Base-by-base conservation (phyloP, 352 stramenopile genomes). In the Phytophthora sp. region DNA sequence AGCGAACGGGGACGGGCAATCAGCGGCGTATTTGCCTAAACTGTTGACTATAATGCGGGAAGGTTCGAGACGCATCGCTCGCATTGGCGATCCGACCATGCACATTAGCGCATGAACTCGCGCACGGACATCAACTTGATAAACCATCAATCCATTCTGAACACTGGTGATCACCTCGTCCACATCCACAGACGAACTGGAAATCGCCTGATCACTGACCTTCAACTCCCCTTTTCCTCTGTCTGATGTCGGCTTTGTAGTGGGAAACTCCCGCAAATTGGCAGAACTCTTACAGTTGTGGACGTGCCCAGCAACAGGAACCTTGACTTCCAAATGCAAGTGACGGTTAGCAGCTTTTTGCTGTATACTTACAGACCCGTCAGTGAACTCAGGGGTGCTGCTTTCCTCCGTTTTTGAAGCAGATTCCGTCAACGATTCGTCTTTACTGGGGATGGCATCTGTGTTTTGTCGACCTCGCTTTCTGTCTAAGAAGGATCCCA, bases 401-500 rank as follows among this genome's bases (percentile, higher is more conserved):
- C 18, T 33, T 54, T 71, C 54, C 20, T 68, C 59, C 21, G 71
- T 47, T 20, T 77, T 74, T 13, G 30, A 23, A 21, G 45, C 18
- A 5, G 18, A 24, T 15, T 39, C n/a, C 33, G 4, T 39, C 33
- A 39, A 41, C n/a, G n/a, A 20, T 20, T 50, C 11, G 39, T 45
- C 35, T 57, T 63, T n/a, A 15, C 31, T 20, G 13, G 12, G n/a
- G n/a, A n/a, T 45, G 39, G 6, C n/a, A 50, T 45, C 31, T 38
- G 24, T 16, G 23, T 38, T 13, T 13, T 38, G 9, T 8, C 8
- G 16, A 18, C 5, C 21, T 18, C 23, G 23, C 1, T 46, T 72
- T 33, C 49, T 60, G n/a, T 77, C 73, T 15, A 71, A 68, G 30
- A 89, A 89, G 7, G 80, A 89, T 0, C 77, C 80, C 3, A 66